Evolutionary conservation across 345 rosid species (phyloP).

Genomic region (Rhodamnia rubescens): DNA sequence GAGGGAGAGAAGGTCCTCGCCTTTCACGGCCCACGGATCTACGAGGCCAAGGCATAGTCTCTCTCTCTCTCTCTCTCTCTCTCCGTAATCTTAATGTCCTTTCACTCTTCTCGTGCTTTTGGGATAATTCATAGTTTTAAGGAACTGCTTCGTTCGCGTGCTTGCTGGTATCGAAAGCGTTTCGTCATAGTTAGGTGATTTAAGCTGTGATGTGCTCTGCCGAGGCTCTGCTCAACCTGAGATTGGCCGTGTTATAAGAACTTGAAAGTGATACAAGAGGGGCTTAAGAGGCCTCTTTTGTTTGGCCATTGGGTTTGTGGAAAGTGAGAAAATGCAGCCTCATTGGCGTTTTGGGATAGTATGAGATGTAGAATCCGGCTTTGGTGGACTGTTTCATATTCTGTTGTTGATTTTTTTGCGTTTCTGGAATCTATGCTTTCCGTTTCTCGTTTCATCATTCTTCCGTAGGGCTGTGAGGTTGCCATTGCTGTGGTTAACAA

Average conservation of each 20-base stretch:
- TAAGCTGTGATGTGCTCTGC: background rate
- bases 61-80: background rate
- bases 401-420: background rate
- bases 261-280: background rate
- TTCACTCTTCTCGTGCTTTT: background rate
- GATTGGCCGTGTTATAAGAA: background rate
- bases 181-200: background rate
- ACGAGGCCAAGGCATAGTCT: constrained; percentile 75
- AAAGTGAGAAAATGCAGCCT: background rate
- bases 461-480: background rate
- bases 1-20: constrained; percentile 96
- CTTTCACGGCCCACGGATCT: constrained; percentile 92
- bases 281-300: background rate
- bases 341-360: background rate
- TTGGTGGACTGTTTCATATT: background rate
- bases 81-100: background rate
- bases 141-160: background rate
- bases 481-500: background rate
- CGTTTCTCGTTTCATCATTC: background rate
- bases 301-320: background rate
- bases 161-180: background rate
- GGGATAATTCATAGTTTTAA: background rate
- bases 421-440: background rate
- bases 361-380: background rate
- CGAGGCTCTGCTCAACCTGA: background rate